Base-by-base conservation (phyloP, 179 eudicot genomes). In the Monotropa hypopitys region DNA sequence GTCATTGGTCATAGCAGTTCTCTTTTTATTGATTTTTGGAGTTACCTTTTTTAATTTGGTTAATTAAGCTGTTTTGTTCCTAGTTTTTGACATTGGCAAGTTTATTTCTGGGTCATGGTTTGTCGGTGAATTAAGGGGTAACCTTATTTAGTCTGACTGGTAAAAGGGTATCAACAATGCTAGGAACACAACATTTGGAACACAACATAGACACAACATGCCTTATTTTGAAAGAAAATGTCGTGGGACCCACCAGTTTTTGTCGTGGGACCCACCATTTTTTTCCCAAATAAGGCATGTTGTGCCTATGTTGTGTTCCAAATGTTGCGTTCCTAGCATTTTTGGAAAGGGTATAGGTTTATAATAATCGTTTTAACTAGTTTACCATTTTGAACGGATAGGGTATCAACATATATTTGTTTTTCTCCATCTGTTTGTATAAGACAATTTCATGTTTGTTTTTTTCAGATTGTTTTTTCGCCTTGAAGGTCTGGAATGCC, bases 401-500 rank as follows among this genome's bases (percentile, higher is more conserved):
- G 61, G 18, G 42, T 28, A 50, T 72, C 18, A 32, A 50, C 45
- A 5, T 47, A 26, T 3, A 49, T 51, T 51, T 9, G 43, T 26
- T 20, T 30, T 9, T 20, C 18, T 68, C 56, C 16, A 21, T 8
- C 49, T 23, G 33, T 18, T 61, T 47, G 50, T 71, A 45, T 10
- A 12, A 13, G 33, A 16, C 33, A 15, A 5, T 16, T 3, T 33
- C 21, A 30, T 65, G n/a, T 65, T 65, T 35, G 21, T 49, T 16
- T 47, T 46, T 67, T 51, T 68, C 92, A 94, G 98, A 94, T 83
- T 92, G 98, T 70, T 92, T 92, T 84, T 94, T 94, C 26, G 97
- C 98, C 53, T 86, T 92, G 85, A 94, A 94, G 87, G 97, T 92
- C 26, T 94, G 97, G 97, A 94, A 94, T 85, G 94, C 97, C 66